Conservation (phyloP, 257 asterid genomes). For the Ocimum tenuiflorum region DNA sequence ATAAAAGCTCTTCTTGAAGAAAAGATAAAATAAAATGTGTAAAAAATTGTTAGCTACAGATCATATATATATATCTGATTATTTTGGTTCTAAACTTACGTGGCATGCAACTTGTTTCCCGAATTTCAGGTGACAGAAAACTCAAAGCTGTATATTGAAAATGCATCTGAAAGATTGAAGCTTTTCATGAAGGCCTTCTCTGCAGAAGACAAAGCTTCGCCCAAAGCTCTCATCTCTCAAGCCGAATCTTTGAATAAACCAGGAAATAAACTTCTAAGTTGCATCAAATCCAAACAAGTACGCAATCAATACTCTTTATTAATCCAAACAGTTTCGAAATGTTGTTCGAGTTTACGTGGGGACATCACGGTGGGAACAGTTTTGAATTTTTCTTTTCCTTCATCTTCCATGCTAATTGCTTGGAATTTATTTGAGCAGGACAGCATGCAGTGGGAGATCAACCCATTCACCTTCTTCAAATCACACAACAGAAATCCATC, state of each 20-base stretch:
- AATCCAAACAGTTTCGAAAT: too few species aligned
- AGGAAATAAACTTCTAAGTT: conserved; percentile 45
- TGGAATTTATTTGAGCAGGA: conserved; percentile 45
- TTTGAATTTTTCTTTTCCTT: too few species aligned
- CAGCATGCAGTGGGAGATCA: conserved; percentile 71
- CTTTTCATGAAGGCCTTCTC: conserved; percentile 49
- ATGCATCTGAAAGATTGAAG: conserved; percentile 58
- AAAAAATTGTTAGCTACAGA: too few species aligned
- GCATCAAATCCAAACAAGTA: conserved; percentile 68
- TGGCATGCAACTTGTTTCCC: too few species aligned
- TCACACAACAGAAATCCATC: conserved; percentile 47
- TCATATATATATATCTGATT: too few species aligned
- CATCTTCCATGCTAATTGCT: too few species aligned
- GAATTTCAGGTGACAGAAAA: conserved; percentile 69
- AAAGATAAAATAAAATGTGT: too few species aligned
- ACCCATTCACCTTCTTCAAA: conserved; percentile 39
- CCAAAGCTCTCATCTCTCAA: conserved; percentile 45
- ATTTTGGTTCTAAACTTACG: too few species aligned
- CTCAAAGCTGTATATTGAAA: conserved; percentile 44
- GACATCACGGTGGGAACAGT: too few species aligned
- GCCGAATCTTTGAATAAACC: conserved; percentile 41
- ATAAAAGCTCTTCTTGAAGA: too few species aligned
- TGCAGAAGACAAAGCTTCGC: conserved; percentile 43
- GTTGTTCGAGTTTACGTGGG: too few species aligned
- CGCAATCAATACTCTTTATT: too few species aligned